Percentiles rank a stretch among this genome's conserved stretches.
Evolutionary conservation across 495 filamentous ascomycete genomes (phyloP).

Genomic region (Aspergillus sparsus): DNA sequence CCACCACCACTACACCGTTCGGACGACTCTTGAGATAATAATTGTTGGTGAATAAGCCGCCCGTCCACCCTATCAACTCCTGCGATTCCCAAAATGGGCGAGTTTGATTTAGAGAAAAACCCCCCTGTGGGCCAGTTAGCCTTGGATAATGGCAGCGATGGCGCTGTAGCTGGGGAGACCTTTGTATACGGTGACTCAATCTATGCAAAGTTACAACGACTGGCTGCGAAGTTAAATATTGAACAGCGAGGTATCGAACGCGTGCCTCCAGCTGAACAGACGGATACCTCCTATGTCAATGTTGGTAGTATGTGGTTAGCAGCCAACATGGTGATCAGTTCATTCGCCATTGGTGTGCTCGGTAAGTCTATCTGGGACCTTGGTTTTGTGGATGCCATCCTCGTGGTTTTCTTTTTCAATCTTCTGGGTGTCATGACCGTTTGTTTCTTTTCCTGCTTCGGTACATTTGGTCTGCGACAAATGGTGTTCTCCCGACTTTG

Average conservation of each 20-base stretch:
- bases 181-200: constrained; percentile 62
- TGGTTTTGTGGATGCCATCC: constrained; percentile 74
- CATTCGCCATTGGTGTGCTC: constrained; percentile 78
- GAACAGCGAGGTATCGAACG: constrained; percentile 82
- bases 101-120: constrained; percentile 44
- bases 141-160: constrained; percentile 51
- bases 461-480: constrained; percentile 80
- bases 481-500: constrained; percentile 84
- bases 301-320: constrained; percentile 81
- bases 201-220: constrained; percentile 67
- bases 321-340: constrained; percentile 80
- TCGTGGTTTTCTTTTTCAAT: constrained; percentile 79
- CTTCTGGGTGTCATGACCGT: constrained; percentile 71
- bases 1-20: too few species aligned
- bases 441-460: constrained; percentile 79
- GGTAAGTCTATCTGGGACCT: constrained; percentile 66
- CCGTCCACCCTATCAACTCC: constrained; percentile 19
- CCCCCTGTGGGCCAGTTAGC: constrained; percentile 40
- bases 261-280: constrained; percentile 72
- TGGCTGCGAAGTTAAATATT: constrained; percentile 68
- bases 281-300: constrained; percentile 64
- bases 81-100: constrained; percentile 28
- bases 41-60: too few species aligned
- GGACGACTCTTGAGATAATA: too few species aligned
- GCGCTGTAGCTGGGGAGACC: constrained; percentile 61